These are phyloP conservation scores for Tremella fuciformis DNA, from an alignment of 768 basidiomycete species.

Conservation along the genomic window DNA sequence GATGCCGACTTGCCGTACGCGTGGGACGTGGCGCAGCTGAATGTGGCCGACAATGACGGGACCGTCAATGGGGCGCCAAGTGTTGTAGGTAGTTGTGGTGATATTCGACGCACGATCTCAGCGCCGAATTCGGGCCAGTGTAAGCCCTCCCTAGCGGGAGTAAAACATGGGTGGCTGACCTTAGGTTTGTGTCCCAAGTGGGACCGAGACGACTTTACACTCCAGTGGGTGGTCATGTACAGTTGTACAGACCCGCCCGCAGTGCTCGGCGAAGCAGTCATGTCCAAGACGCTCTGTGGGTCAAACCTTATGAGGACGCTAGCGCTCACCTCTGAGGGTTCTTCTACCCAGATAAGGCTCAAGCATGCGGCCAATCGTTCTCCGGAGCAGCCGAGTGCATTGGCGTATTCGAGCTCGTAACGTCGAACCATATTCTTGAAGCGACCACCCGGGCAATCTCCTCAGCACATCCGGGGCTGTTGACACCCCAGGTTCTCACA, in stretches of 20 bases:
- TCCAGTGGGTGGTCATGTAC: constrained; percentile 4
- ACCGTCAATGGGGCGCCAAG: background rate
- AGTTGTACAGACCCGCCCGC: constrained; percentile 1
- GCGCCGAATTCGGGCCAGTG: no score
- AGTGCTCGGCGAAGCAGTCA: background rate
- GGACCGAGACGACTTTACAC: background rate
- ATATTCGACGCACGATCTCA: no score
- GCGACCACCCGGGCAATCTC: background rate
- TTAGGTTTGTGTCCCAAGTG: background rate
- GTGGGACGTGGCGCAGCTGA: background rate
- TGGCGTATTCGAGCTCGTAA: background rate
- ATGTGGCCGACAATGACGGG: constrained; percentile 3
- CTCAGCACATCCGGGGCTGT: background rate
- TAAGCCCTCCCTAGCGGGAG: background rate
- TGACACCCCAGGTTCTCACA: background rate
- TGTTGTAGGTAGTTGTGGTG: background rate
- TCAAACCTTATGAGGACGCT: background rate
- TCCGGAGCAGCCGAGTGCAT: background rate
- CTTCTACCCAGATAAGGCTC: background rate
- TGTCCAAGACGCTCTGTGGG: constrained; percentile 1
- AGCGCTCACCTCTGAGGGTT: background rate
- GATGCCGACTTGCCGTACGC: background rate
- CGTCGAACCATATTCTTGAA: background rate
- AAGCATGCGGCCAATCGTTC: background rate
- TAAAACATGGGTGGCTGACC: background rate